Base-by-base conservation (phyloP, 257 asterid species). In the Rauvolfia tetraphylla region DNA sequence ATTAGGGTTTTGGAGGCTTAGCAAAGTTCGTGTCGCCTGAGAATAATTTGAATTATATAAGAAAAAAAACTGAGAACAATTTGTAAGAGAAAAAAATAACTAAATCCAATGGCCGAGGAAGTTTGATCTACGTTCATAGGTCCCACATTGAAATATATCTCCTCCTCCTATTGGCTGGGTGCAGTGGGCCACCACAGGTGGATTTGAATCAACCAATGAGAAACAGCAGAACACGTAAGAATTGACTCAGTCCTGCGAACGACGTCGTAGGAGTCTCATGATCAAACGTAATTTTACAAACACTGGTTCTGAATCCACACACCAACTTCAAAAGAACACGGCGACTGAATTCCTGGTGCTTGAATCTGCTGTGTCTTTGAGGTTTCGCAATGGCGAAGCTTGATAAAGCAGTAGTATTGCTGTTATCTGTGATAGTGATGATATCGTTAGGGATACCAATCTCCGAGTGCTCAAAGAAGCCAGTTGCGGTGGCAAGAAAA, bases 401-500 rank as follows among this genome's bases (percentile, higher is more conserved):
- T 63, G 51, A 73, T 74, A 81, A 79, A 69, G 71, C 62, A 49
- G 56, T 70, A 39, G 17, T 70, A 9, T 56, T 74, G 1, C 29
- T 86, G 51, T 8, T 87, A 36, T 78, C 49, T 29, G 59, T 72
- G 20, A n/a, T 79, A 23, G 36, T 86, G 51, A 36, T 88, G 2
- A n/a, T 83, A 44, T 87, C 66, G 31, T 69, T 79, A 76, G 80
- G 75, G 87, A 46, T 82, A 5, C 89, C 96, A 7, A 59, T 82
- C 38, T 85, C 92, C 20, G 76, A 82, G 27, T 62, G 93, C 80
- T 85, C 97, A 69, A 91, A 91, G 89, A 92, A 92, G 80, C 88
- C 88, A 69, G 86, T 71, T 5, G 98, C 91, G 51, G 78, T 82
- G 31, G 95, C 96, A 13, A 87, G 99, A 83, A 95, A 90, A 84